Conservation (phyloP, 129 eudicot species). For the Calendula officinalis region DNA sequence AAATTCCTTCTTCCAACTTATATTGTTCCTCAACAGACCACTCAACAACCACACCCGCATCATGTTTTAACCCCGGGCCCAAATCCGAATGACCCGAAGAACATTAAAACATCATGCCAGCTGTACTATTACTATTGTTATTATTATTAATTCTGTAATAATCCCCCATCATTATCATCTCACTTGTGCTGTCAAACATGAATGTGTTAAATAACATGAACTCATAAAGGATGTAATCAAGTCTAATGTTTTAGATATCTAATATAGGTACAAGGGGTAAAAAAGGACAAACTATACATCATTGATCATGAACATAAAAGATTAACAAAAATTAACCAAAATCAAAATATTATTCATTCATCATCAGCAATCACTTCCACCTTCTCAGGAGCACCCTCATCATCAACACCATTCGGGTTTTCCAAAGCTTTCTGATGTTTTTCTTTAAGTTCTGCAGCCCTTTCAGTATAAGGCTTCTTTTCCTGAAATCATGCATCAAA, state of each 20-base stretch:
- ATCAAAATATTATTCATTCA: conserved; percentile 31
- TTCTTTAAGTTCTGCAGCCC: conserved; percentile 82
- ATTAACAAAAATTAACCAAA: background rate
- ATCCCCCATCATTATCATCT: conserved; percentile 51
- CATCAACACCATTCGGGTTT: conserved; percentile 30
- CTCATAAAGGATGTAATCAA: too few species aligned
- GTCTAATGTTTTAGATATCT: too few species aligned
- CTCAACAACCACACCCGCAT: conserved; percentile 68
- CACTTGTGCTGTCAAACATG: too few species aligned
- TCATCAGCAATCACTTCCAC: conserved; percentile 35
- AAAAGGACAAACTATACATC: conserved; percentile 4
- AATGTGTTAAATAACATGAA: too few species aligned
- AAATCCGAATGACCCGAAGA: conserved; percentile 50
- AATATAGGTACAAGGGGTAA: too few species aligned
- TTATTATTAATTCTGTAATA: conserved; percentile 25
- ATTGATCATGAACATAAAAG: conserved; percentile 10
- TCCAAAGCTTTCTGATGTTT: conserved; percentile 58
- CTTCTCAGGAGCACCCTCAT: conserved; percentile 18
- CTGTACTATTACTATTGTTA: conserved; percentile 7
- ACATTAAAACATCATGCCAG: conserved; percentile 34
- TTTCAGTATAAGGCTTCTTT: too few species aligned
- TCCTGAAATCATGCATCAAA: too few species aligned
- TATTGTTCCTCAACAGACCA: conserved; percentile 85
- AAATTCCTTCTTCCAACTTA: conserved; percentile 81
- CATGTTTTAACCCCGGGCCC: conserved; percentile 67